phyloP scores from a whole-genome alignment of 257 asterid genomes.

The Cynanchum wilfordii region DNA sequence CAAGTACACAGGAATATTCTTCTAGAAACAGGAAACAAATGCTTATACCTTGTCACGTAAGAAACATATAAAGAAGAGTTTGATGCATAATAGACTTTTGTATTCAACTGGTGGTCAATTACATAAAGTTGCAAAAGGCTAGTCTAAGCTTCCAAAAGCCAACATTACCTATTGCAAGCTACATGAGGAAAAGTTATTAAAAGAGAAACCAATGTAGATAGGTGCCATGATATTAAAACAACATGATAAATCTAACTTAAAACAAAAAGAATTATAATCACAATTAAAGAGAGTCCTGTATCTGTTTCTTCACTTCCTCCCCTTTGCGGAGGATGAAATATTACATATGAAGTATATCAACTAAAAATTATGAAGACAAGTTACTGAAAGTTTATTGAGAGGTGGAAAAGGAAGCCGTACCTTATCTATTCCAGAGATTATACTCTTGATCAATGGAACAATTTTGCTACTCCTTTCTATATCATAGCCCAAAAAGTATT shows the following conservation, averaged over 20 bases:
- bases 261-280: neutral
- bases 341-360: neutral
- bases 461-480: constrained; percentile 94
- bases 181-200: neutral
- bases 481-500: constrained; percentile 91
- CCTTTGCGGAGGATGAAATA: neutral
- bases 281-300: neutral
- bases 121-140: neutral
- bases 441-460: constrained; percentile 76
- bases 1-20: neutral
- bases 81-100: neutral
- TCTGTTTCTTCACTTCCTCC: neutral
- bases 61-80: neutral
- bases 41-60: neutral
- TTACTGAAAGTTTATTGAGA: constrained; percentile 7
- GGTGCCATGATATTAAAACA: neutral
- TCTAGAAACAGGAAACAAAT: neutral
- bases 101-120: neutral
- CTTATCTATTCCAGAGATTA: constrained; percentile 79
- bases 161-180: neutral
- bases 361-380: neutral
- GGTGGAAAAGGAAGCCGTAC: constrained; percentile 31
- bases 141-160: neutral
- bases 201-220: neutral
- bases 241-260: neutral